Percentiles rank a stretch among this genome's conserved stretches.
These are phyloP conservation scores for Chaetothyriales sp. DNA, from an alignment of 2,329 filamentous ascomycete genomes.

Conservation along the genomic window DNA sequence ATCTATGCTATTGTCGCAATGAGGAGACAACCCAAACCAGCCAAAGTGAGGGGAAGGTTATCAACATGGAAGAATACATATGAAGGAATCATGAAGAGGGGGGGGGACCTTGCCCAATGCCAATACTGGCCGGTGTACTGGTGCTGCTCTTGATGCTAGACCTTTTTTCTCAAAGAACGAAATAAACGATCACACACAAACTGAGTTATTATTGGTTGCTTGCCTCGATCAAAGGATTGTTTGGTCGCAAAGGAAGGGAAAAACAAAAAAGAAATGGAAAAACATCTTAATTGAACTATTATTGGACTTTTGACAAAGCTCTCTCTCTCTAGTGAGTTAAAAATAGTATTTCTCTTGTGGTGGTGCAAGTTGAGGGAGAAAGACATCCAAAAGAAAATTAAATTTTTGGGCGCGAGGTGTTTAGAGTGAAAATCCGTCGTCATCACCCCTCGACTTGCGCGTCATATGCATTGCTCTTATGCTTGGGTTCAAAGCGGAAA, in stretches of 20 bases:
- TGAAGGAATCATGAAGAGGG: neutral
- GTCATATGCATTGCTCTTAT: constrained; percentile 87
- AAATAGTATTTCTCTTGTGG: too few relatives aligned
- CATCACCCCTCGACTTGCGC: constrained; percentile 55
- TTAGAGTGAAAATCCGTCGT: too few relatives aligned
- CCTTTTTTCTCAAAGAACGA: neutral
- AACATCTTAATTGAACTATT: too few relatives aligned
- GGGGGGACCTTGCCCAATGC: neutral
- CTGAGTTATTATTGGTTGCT: too few relatives aligned
- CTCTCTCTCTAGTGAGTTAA: too few relatives aligned
- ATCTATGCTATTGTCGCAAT: neutral
- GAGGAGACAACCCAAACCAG: neutral
- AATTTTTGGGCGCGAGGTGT: too few relatives aligned
- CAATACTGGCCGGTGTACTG: neutral
- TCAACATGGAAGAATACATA: neutral
- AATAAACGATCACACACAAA: neutral
- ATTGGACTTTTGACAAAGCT: too few relatives aligned
- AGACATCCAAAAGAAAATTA: too few relatives aligned
- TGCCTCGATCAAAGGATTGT: too few relatives aligned
- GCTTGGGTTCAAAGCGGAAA: constrained; percentile 93
- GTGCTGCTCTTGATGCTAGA: neutral
- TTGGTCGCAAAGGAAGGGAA: too few relatives aligned
- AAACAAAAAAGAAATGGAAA: too few relatives aligned
- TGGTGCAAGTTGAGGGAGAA: too few relatives aligned
- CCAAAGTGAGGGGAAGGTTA: neutral